Base-by-base conservation (phyloP, 2,329 filamentous ascomycete genomes). In the Xenosphaeropsis pyriputrescens region DNA sequence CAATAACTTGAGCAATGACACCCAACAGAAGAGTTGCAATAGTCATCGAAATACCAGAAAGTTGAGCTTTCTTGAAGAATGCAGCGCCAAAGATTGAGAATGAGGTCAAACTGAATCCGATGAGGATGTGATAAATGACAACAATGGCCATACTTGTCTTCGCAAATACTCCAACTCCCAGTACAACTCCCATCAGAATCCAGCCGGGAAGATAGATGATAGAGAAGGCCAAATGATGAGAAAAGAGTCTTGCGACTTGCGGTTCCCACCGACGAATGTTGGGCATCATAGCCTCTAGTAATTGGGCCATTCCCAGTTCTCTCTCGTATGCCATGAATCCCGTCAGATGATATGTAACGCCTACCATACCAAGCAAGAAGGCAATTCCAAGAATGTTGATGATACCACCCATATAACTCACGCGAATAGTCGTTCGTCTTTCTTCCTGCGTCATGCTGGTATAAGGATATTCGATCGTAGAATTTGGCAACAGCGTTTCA, bases 221-320 rank as follows among this genome's bases (percentile, higher is more conserved):
- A 41, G 83, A 76, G 50, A 94, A 91, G 0, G 85, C 75, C 18
- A 91, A 55, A 53, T 93, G 85, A 43, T 86, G 79, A 0, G 86
- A 77, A 7, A 88, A 53, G 12, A 93, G 67, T n/a, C 88, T 71
- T 2, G 81, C 79, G 16, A 75, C 72, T 58, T 89, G 84, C 8
- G 81, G 76, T 50, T 85, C 68, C 84, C 85, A 93, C 32, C 72
- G 64, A 35, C 68, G 68, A 39, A 69, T 68, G 39, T 83, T 83
- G 1, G 84, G 80, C 67, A 91, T 88, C 85, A 93, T 94, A 39
- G 85, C 80, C 57, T 95, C 88, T 32, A 95, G 75, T 18, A 95
- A 65, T 44, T 86, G 83, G 4, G 84, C 84, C 71, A 94, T 91
- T 41, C 86, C 88, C 13, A 76, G 66, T 61, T 95, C 88, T 39